phyloP scores from a whole-genome alignment of 495 filamentous ascomycete species.

The Xylaria sp. region DNA sequence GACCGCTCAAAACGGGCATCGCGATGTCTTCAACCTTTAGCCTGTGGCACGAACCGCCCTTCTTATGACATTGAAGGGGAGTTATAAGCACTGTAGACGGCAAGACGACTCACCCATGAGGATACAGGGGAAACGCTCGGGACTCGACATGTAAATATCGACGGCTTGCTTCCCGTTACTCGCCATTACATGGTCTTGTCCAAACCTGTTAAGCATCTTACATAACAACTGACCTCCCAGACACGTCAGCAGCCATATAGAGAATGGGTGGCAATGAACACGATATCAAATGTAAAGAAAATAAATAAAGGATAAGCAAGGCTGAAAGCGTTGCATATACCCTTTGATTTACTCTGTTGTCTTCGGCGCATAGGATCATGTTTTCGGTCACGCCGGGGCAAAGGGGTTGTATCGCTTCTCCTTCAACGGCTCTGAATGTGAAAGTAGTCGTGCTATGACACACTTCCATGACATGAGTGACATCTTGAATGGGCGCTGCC shows the following conservation, averaged over 20 bases:
- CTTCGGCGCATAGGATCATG: background rate
- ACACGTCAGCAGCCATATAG: background rate
- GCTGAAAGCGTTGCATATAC: background rate
- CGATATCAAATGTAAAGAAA: background rate
- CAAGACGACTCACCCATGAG: constrained; percentile 1
- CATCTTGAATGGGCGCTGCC: constrained; percentile 4
- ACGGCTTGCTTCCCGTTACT: background rate
- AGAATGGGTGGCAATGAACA: background rate
- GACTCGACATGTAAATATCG: background rate
- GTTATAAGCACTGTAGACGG: background rate
- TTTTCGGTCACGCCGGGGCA: background rate
- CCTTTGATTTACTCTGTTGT: background rate
- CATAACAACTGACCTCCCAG: background rate
- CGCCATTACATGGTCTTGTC: background rate
- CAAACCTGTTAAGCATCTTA: background rate
- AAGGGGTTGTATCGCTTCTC: background rate
- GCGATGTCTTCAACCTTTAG: background rate
- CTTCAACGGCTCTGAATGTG: background rate
- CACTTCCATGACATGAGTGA: background rate
- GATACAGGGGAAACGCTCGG: constrained; percentile 1
- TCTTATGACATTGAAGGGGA: background rate
- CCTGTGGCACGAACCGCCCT: background rate
- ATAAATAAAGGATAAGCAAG: background rate
- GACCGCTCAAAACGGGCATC: background rate
- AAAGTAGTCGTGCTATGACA: background rate